These are phyloP conservation scores for Cryomyces minteri DNA, from an alignment of 495 filamentous ascomycete genomes.

Conservation along the genomic window DNA sequence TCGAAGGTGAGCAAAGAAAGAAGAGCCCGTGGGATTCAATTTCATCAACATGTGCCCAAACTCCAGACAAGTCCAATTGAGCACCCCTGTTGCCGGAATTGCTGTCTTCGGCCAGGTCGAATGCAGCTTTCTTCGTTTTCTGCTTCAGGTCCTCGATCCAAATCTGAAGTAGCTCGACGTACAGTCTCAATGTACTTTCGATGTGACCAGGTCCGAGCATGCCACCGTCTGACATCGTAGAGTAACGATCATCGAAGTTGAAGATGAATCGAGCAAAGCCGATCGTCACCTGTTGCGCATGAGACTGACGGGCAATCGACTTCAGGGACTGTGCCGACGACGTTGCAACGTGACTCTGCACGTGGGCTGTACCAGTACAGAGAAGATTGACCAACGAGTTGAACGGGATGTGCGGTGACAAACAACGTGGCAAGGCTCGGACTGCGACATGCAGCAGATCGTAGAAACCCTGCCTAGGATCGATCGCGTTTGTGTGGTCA, in stretches of 20 bases:
- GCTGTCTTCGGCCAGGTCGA: constrained; percentile 40
- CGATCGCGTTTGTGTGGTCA: constrained; percentile 50
- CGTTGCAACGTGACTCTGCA: constrained; percentile 76
- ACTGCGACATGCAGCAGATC: constrained; percentile 91
- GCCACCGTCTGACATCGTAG: constrained; percentile 93
- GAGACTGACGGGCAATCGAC: constrained; percentile 80
- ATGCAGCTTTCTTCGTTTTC: constrained; percentile 56
- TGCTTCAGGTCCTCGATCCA: constrained; percentile 94
- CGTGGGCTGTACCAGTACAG: constrained; percentile 91
- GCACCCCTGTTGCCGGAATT: constrained; percentile 37
- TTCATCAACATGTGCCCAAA: constrained; percentile 86
- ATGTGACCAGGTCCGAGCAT: constrained; percentile 93
- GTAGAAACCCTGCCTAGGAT: constrained; percentile 89
- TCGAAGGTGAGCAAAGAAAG: constrained; percentile 90
- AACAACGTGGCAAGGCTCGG: constrained; percentile 79
- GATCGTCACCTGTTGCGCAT: constrained; percentile 91
- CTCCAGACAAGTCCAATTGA: constrained; percentile 70
- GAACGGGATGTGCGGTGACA: constrained; percentile 80
- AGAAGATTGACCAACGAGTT: constrained; percentile 89
- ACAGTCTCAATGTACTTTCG: constrained; percentile 79
- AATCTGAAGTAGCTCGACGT: constrained; percentile 83
- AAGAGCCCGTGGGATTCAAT: constrained; percentile 96
- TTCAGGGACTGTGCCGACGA: constrained; percentile 89
- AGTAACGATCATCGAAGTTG: constrained; percentile 90
- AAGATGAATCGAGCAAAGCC: constrained; percentile 95